Percentiles rank a stretch among this genome's conserved stretches.
Evolutionary conservation across 805 yeast genomes (phyloP).

Genomic region (Candida insectalens): DNA sequence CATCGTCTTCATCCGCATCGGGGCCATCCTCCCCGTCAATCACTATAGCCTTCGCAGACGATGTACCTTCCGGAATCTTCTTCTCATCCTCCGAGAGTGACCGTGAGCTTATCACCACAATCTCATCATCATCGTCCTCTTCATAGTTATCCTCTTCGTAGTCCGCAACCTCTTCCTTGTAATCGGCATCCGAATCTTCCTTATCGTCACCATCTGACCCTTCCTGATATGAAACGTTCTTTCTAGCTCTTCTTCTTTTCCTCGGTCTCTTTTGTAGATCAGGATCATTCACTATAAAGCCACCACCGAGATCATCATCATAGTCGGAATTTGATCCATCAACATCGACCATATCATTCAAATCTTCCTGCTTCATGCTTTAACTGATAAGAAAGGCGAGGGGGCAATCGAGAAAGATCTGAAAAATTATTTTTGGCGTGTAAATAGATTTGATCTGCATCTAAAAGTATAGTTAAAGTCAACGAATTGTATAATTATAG

Average conservation of each 20-base stretch:
- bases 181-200: constrained; percentile 7
- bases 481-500: too few species aligned
- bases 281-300: constrained; percentile 32
- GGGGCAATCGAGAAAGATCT: too few species aligned
- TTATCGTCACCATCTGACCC: constrained; percentile 1
- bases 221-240: background rate
- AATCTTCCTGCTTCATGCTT: constrained; percentile 1
- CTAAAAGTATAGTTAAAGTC: too few species aligned
- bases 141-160: constrained; percentile 3
- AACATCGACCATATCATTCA: background rate
- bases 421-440: too few species aligned
- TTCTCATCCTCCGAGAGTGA: too few species aligned
- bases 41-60: constrained; percentile 5
- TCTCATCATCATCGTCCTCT: constrained; percentile 9
- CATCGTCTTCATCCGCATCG: constrained; percentile 2
- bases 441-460: too few species aligned
- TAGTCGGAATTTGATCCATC: constrained; percentile 2
- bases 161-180: constrained; percentile 7
- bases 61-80: constrained; percentile 7
- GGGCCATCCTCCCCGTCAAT: background rate
- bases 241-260: constrained; percentile 9
- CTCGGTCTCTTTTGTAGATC: constrained; percentile 10
- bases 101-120: constrained; percentile 16
- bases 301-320: constrained; percentile 24
- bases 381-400: too few species aligned